Percentiles rank a stretch among this genome's conserved stretches.
Evolutionary conservation across 2,329 filamentous ascomycete genomes (phyloP).

Genomic region (Ceratocystis diversiconidia): DNA sequence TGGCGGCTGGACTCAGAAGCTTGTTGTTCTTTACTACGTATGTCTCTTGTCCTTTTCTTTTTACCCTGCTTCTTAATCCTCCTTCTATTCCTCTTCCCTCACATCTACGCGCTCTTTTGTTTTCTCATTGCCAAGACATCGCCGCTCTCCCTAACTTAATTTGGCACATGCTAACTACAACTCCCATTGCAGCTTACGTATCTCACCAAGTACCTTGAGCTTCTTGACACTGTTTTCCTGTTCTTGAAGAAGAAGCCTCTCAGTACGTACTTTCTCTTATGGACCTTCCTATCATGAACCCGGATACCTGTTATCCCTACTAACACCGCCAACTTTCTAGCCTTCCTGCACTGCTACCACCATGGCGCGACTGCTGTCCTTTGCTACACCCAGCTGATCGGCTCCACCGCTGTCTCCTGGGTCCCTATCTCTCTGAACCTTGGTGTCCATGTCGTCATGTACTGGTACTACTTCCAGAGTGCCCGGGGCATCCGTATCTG

Average conservation of each 20-base stretch:
- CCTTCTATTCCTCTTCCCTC: not conserved
- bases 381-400: conserved; percentile 94
- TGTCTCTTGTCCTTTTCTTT: conserved; percentile 25
- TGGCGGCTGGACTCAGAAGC: conserved; percentile 84
- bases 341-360: conserved; percentile 98
- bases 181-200: conserved; percentile 63
- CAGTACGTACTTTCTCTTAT: conserved; percentile 27
- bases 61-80: not conserved
- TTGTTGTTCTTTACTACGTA: conserved; percentile 95
- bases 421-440: conserved; percentile 87
- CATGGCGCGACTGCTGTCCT: conserved; percentile 92
- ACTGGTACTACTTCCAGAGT: conserved; percentile 99
- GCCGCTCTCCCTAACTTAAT: not conserved
- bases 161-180: conserved; percentile 11
- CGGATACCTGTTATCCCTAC: not conserved
- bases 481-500: conserved; percentile 89
- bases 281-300: conserved; percentile 24
- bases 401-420: conserved; percentile 87
- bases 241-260: conserved; percentile 99
- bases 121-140: not conserved
- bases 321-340: conserved; percentile 4
- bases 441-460: conserved; percentile 94
- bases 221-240: conserved; percentile 89
- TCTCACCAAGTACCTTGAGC: conserved; percentile 92
- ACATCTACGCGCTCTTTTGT: not conserved